These are phyloP conservation scores for Trichoderma polysporum DNA, from an alignment of 2,329 filamentous ascomycete genomes.

Conservation along the genomic window DNA sequence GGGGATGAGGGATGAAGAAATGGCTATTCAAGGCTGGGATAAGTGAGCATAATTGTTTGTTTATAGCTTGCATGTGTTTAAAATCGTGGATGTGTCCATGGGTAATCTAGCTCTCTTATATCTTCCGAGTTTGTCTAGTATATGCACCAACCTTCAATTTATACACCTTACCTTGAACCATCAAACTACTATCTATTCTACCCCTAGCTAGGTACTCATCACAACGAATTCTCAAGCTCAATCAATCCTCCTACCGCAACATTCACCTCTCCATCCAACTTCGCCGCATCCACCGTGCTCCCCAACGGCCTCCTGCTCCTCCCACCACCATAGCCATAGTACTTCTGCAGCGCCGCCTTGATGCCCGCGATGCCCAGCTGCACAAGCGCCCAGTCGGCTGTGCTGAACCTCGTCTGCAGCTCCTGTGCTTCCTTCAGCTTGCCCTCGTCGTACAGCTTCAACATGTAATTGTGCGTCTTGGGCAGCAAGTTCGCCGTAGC, in stretches of 20 bases:
- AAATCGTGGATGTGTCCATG: no score
- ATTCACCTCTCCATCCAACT: constrained; percentile 28
- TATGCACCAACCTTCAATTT: no score
- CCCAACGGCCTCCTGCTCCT: constrained; percentile 31
- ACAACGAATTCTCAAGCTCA: constrained; percentile 28
- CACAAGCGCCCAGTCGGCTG: constrained; percentile 33
- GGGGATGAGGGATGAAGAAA: not conserved
- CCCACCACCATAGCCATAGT: constrained; percentile 23
- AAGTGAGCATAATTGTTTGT: no score
- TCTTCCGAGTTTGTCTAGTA: not conserved
- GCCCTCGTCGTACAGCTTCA: constrained; percentile 36
- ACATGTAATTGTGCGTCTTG: constrained; percentile 37
- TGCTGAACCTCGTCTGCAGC: constrained; percentile 36
- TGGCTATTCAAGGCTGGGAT: not conserved
- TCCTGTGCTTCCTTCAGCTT: constrained; percentile 36
- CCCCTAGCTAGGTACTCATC: not conserved
- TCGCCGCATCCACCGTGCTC: constrained; percentile 23
- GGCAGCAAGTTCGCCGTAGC: constrained; percentile 42
- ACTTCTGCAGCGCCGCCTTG: constrained; percentile 30
- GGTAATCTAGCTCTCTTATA: not conserved
- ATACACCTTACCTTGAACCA: not conserved
- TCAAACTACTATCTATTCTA: not conserved
- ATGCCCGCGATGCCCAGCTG: constrained; percentile 32
- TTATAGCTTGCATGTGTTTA: no score
- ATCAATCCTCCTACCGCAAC: constrained; percentile 24